Evolutionary conservation across 1,284 basidiomycete species (phyloP), one percentile per base, ranked within the genome.

Genomic region (Moesziomyces globuligerus): DNA sequence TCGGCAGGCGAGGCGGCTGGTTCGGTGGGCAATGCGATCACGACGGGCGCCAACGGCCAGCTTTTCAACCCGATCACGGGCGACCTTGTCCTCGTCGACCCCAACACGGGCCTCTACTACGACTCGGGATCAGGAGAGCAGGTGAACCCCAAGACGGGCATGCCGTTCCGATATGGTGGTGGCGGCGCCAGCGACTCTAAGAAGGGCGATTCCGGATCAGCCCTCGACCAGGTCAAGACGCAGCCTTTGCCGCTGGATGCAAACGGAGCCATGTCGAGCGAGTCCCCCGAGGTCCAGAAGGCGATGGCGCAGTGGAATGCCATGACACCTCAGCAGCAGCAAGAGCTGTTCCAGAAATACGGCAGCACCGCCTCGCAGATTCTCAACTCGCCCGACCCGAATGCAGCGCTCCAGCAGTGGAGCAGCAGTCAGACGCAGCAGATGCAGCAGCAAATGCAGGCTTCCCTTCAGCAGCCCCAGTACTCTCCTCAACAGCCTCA

Each of bases 21-120:
- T 18, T 41, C 52, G 2, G 49, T 60, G 4, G 68, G 68, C 15
- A 71, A 65, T 15, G 56, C 61, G n/a, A 65, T 71, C 43, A 28
- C 13, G 25, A 65, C 61, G 7, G 68, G 68, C 5, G 46, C 49
- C 21, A 56, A 53, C 28, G 68, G 68, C 0, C 61, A 65, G 44
- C 54, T 71, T 1, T 60, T 71, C 53, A 71, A 71, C 39, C 68
- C 68, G 6, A 38, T 65, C 34, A 57, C 56, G 2, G 68, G 68
- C 25, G 39, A 50, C 25, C 44, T 65, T 2, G 40, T 71, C 28
- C 39, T 65, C 8, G 53, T 71, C 3, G 68, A 71, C 24, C 37
- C 52, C 5, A 61, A 28, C 44, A 54, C 57, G 2, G 34, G 39
- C 21, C 10, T 20, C 15, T 60, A 60, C 44, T 71, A 71, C 50